These are phyloP conservation scores for Kodamaea derodonti DNA, from an alignment of 1,139 yeast genomes.

Conservation along the genomic window DNA sequence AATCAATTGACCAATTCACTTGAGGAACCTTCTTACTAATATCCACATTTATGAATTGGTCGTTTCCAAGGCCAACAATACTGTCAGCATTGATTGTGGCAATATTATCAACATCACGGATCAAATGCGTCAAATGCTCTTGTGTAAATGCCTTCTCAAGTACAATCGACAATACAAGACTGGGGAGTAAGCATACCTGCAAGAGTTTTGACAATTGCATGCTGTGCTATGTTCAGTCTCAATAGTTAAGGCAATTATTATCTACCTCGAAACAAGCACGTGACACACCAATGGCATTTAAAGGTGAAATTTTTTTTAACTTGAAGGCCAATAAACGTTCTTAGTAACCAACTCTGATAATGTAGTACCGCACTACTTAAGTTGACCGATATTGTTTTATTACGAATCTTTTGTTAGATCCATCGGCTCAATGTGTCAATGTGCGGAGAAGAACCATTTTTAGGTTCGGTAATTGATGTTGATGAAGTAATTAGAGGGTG, in stretches of 20 bases:
- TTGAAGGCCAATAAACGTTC: too few species aligned
- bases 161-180: slow-evolving; percentile 19
- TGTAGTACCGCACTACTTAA: slow-evolving; percentile 45
- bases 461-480: slow-evolving; percentile 1
- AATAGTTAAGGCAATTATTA: too few species aligned
- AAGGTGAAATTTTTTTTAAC: too few species aligned
- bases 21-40: slow-evolving; percentile 4
- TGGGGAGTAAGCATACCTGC: slow-evolving; percentile 1
- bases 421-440: slow-evolving; percentile 52
- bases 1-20: slow-evolving; percentile 18
- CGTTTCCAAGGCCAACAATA: slow-evolving; percentile 26
- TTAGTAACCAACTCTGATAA: too few species aligned
- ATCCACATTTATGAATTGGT: slow-evolving; percentile 24
- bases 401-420: slow-evolving; percentile 18
- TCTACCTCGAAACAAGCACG: too few species aligned
- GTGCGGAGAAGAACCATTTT: slow-evolving; percentile 33
- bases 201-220: slow-evolving; percentile 37
- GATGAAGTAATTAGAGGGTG: slow-evolving; percentile 1
- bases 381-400: slow-evolving; percentile 38
- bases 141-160: slow-evolving; percentile 37
- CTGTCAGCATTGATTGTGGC: slow-evolving; percentile 16
- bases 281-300: too few species aligned
- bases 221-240: too few species aligned
- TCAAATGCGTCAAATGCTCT: slow-evolving; percentile 27
- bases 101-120: slow-evolving; percentile 13